Percentiles rank a stretch among this genome's conserved stretches.
Conservation (phyloP, 805 yeast genomes). For the Hanseniaspora vineae region DNA sequence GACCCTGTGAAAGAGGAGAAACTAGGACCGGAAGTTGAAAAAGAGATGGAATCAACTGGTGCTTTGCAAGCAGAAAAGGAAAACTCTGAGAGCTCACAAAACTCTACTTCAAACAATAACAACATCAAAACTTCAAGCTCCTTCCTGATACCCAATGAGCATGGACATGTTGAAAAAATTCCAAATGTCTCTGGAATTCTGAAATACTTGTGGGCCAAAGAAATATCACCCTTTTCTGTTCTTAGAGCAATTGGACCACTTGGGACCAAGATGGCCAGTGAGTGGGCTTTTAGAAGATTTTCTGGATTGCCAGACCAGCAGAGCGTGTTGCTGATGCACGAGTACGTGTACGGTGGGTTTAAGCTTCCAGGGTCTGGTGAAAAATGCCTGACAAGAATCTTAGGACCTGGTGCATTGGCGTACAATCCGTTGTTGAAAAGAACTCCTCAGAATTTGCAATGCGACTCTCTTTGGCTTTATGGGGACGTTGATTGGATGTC, state of each 20-base stretch:
- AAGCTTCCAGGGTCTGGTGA: slow-evolving; percentile 52
- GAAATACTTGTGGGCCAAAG: slow-evolving; percentile 36
- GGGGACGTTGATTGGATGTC: slow-evolving; percentile 69
- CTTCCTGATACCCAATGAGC: slow-evolving; percentile 15
- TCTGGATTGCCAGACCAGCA: slow-evolving; percentile 16
- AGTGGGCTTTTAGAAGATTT: slow-evolving; percentile 44
- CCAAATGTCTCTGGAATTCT: slow-evolving; percentile 26
- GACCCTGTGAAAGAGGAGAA: slow-evolving; percentile 5
- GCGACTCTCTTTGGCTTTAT: slow-evolving; percentile 37
- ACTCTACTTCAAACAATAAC: too few relatives aligned
- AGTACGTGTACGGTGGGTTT: slow-evolving; percentile 39
- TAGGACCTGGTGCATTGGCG: slow-evolving; percentile 47
- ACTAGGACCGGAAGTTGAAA: slow-evolving; percentile 21
- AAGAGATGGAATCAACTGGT: slow-evolving; percentile 16
- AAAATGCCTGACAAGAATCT: slow-evolving; percentile 43
- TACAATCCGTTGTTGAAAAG: slow-evolving; percentile 45
- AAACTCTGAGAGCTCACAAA: too few relatives aligned
- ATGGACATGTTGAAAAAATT: slow-evolving; percentile 24
- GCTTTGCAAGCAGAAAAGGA: slow-evolving; percentile 4
- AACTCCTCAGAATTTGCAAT: slow-evolving; percentile 25
- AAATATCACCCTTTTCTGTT: slow-evolving; percentile 42
- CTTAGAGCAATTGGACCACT: slow-evolving; percentile 40
- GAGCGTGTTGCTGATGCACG: slow-evolving; percentile 32
- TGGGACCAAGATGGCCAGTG: slow-evolving; percentile 36
- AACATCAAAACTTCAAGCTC: slow-evolving; percentile 10